Evolutionary conservation across 148 eudicot genomes (phyloP).

Genomic region (Persicaria maculosa): DNA sequence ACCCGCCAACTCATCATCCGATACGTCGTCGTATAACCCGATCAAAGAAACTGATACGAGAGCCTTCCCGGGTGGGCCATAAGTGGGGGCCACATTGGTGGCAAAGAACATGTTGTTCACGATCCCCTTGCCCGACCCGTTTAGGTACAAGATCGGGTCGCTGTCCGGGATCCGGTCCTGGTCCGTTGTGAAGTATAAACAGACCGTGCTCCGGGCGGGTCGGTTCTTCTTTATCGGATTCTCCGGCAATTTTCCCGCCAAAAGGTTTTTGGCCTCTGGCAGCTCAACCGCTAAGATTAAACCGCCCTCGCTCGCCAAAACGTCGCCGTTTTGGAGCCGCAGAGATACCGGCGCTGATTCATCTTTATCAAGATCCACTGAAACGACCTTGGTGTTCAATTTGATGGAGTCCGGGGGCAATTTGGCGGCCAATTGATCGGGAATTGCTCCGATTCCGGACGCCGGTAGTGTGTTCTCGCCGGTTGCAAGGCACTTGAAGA

Average conservation of each 20-base stretch:
- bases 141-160: conserved; percentile 68
- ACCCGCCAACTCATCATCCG: conserved; percentile 46
- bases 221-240: conserved; percentile 15
- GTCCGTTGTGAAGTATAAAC: conserved; percentile 62
- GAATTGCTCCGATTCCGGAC: conserved; percentile 75
- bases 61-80: conserved; percentile 68
- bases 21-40: conserved; percentile 47
- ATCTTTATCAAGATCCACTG: conserved; percentile 26
- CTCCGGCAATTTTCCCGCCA: conserved; percentile 36
- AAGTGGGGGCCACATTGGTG: conserved; percentile 73
- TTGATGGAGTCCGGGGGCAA: conserved; percentile 46
- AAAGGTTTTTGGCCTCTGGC: conserved; percentile 55
- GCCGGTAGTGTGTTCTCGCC: conserved; percentile 82
- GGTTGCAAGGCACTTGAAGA: conserved; percentile 76
- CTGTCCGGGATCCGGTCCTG: conserved; percentile 32
- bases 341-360: conserved; percentile 21
- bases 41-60: conserved; percentile 74
- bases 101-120: conserved; percentile 95
- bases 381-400: conserved; percentile 47
- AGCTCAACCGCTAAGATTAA: conserved; percentile 83
- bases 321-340: conserved; percentile 49
- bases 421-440: conserved; percentile 67
- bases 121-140: conserved; percentile 83
- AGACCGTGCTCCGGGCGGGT: conserved; percentile 68
- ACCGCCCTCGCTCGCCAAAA: conserved; percentile 46